phyloP scores from a whole-genome alignment of 2,329 filamentous ascomycete genomes.

The Aureobasidium sp. region DNA sequence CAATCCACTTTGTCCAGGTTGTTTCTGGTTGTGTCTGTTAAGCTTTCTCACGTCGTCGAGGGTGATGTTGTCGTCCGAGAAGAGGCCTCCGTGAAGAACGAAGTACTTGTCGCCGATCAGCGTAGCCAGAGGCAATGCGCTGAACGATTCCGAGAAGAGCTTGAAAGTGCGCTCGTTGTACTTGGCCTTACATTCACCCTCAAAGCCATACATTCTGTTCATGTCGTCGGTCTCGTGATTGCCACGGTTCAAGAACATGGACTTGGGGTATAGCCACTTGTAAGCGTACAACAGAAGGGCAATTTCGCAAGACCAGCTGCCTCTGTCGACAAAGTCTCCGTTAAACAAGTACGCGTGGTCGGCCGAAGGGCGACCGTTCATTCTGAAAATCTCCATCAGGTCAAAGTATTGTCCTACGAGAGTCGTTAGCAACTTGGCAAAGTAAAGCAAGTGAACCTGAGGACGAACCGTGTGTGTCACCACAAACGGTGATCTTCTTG shows the following conservation, averaged over 20 bases:
- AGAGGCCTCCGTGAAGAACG: conserved; percentile 87
- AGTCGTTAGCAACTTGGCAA: background rate
- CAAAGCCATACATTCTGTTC: conserved; percentile 97
- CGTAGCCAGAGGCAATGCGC: conserved; percentile 83
- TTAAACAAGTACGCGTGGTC: conserved; percentile 96
- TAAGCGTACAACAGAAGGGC: conserved; percentile 88
- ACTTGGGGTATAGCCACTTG: conserved; percentile 81
- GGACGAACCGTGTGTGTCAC: conserved; percentile 76
- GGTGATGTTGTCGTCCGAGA: conserved; percentile 89
- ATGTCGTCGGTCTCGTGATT: conserved; percentile 99
- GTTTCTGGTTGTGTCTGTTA: conserved; percentile 80
- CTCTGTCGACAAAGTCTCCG: conserved; percentile 95
- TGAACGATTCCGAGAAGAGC: conserved; percentile 97
- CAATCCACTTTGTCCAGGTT: conserved; percentile 84
- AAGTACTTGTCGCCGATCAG: conserved; percentile 86
- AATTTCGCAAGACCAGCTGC: conserved; percentile 97
- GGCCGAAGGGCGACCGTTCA: conserved; percentile 77
- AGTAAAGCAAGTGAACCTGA: background rate
- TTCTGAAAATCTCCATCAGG: conserved; percentile 87
- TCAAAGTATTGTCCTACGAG: conserved; percentile 73
- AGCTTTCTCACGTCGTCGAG: conserved; percentile 91
- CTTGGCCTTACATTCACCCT: conserved; percentile 96
- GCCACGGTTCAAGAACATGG: conserved; percentile 92
- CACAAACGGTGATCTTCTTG: conserved; percentile 82
- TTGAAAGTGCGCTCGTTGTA: conserved; percentile 96